Evolutionary conservation across 2,329 filamentous ascomycete genomes (phyloP).

Genomic region (Aspergillus transmontanensis): DNA sequence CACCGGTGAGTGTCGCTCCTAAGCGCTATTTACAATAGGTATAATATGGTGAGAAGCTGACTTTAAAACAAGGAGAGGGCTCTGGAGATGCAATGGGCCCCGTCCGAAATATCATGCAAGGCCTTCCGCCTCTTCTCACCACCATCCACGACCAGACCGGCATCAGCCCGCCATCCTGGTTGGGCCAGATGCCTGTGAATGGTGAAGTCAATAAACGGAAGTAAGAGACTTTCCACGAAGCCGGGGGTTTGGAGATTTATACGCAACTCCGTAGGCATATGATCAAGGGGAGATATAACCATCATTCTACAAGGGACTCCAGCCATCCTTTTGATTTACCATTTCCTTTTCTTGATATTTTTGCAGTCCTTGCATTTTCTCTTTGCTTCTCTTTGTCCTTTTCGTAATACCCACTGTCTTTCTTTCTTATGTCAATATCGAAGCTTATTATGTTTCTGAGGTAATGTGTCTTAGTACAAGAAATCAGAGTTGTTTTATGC

Average conservation of each 20-base stretch:
- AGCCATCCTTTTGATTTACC: neutral
- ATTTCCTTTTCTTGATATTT: neutral
- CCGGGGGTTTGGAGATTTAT: neutral
- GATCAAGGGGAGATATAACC: neutral
- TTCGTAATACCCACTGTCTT: neutral
- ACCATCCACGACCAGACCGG: conserved; percentile 91
- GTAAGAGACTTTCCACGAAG: neutral
- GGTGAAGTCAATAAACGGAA: neutral
- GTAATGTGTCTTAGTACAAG: neutral
- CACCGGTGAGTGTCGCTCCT: conserved; percentile 52
- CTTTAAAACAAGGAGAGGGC: conserved; percentile 43
- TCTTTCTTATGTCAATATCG: neutral
- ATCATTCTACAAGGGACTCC: neutral
- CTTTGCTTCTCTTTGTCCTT: neutral
- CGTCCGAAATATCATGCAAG: conserved; percentile 82
- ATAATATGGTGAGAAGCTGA: neutral
- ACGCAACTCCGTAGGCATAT: neutral
- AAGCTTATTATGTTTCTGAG: too few relatives aligned
- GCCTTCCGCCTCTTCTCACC: conserved; percentile 76
- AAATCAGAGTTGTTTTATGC: neutral
- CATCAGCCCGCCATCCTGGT: conserved; percentile 76
- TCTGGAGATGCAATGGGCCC: conserved; percentile 60
- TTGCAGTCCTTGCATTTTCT: neutral
- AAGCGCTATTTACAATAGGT: neutral
- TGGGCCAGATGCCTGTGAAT: conserved; percentile 54